These are phyloP conservation scores for Pugionium cornutum DNA, from an alignment of 345 rosid genomes.

Conservation along the genomic window DNA sequence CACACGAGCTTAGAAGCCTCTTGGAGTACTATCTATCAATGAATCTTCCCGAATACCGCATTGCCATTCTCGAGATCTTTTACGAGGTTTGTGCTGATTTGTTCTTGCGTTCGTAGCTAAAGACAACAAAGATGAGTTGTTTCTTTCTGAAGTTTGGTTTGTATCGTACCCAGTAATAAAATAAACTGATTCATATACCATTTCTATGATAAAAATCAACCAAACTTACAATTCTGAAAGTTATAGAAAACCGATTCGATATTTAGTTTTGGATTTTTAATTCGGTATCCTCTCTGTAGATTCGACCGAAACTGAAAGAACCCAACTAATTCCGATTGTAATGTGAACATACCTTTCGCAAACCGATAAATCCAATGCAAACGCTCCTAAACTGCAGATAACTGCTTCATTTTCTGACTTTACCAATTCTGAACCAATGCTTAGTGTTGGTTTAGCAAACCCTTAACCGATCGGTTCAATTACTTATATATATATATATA, in stretches of 20 bases:
- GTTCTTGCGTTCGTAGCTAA: conserved; percentile 54
- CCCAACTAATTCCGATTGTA: neutral
- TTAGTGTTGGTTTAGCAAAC: neutral
- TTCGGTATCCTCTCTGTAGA: neutral
- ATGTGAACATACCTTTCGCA: neutral
- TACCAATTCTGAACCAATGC: neutral
- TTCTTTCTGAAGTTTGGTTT: conserved; percentile 8
- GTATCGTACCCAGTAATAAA: conserved; percentile 22
- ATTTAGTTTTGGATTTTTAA: neutral
- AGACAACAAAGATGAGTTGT: conserved; percentile 14
- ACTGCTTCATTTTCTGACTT: neutral
- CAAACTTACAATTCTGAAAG: neutral
- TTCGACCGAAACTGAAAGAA: neutral
- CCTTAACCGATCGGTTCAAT: neutral
- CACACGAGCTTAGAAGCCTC: conserved; percentile 71
- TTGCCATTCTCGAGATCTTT: conserved; percentile 68
- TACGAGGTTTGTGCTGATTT: conserved; percentile 74
- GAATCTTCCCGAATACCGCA: conserved; percentile 66
- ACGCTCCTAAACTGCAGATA: neutral
- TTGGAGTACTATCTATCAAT: conserved; percentile 78
- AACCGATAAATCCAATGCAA: neutral
- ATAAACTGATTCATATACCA: conserved; percentile 6
- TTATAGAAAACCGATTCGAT: neutral
- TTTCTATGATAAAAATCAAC: neutral
- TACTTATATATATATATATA: neutral